Conservation (phyloP, 176 grass and related monocot species). For the Eragrostis nindensis region DNA sequence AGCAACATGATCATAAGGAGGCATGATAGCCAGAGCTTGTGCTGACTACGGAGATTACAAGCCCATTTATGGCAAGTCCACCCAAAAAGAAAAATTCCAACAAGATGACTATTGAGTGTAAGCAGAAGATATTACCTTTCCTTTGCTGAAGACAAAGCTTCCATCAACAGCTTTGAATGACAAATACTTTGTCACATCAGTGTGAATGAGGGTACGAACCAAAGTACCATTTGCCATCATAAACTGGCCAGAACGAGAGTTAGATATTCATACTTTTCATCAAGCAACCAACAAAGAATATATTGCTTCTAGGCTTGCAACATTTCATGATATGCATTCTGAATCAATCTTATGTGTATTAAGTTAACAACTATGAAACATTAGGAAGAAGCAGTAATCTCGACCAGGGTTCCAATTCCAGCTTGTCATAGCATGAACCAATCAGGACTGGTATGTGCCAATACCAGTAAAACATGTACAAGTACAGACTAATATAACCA, state of each 20-base stretch:
- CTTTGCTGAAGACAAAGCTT: slow-evolving; percentile 89
- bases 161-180: slow-evolving; percentile 88
- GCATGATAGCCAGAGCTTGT: neutral
- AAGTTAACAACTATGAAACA: slow-evolving; percentile 27
- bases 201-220: slow-evolving; percentile 83
- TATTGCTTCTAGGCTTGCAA: slow-evolving; percentile 14
- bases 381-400: neutral
- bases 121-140: slow-evolving; percentile 61
- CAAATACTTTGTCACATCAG: slow-evolving; percentile 85
- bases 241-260: slow-evolving; percentile 55
- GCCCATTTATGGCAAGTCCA: slow-evolving; percentile 5
- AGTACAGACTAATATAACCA: neutral
- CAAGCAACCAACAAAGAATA: neutral
- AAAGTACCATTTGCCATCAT: slow-evolving; percentile 91
- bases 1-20: slow-evolving; percentile 4
- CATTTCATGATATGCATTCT: slow-evolving; percentile 32
- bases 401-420: slow-evolving; percentile 20
- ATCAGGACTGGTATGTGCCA: neutral
- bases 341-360: slow-evolving; percentile 4
- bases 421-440: neutral
- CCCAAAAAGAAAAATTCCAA: neutral
- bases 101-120: slow-evolving; percentile 14
- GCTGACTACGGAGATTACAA: neutral
- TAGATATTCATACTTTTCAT: neutral
- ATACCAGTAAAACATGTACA: neutral